These are phyloP conservation scores for Ogataea corticis DNA, from an alignment of 805 yeast genomes.

Conservation along the genomic window DNA sequence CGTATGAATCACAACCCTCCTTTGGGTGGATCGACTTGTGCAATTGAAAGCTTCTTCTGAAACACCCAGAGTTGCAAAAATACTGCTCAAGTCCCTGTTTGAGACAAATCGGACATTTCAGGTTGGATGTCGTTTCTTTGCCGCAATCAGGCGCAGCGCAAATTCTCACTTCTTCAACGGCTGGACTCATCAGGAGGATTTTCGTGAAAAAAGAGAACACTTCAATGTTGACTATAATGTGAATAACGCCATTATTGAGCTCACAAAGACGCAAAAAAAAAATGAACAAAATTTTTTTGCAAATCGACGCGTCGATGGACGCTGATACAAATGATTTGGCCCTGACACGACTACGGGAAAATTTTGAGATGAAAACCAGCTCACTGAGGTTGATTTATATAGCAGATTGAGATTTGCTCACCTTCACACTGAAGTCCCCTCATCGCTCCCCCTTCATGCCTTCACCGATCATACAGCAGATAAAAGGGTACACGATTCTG, in stretches of 20 bases:
- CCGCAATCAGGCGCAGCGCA: slow-evolving; percentile 88
- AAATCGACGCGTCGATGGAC: slow-evolving; percentile 6
- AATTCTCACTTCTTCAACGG: slow-evolving; percentile 14
- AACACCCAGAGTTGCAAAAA: slow-evolving; percentile 86
- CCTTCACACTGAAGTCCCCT: too few relatives aligned
- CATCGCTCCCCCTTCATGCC: not conserved
- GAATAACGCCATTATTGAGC: not conserved
- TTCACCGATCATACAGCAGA: slow-evolving; percentile 36
- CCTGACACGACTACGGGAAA: not conserved
- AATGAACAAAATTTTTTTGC: not conserved
- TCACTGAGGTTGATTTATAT: not conserved
- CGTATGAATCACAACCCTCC: slow-evolving; percentile 60
- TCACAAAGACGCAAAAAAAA: not conserved
- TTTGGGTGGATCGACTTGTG: slow-evolving; percentile 78
- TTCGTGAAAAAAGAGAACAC: not conserved
- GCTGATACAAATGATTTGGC: not conserved
- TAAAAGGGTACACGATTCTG: slow-evolving; percentile 58
- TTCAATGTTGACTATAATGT: not conserved
- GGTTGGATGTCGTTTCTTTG: slow-evolving; percentile 66
- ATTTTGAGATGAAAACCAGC: not conserved
- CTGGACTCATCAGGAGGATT: slow-evolving; percentile 12
- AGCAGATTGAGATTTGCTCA: too few relatives aligned
- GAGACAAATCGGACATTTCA: slow-evolving; percentile 91
- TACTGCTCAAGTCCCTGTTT: slow-evolving; percentile 61
- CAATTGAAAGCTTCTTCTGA: slow-evolving; percentile 64